Conservation (phyloP, 1,284 basidiomycete species). For the Rhodotorula sp. region DNA sequence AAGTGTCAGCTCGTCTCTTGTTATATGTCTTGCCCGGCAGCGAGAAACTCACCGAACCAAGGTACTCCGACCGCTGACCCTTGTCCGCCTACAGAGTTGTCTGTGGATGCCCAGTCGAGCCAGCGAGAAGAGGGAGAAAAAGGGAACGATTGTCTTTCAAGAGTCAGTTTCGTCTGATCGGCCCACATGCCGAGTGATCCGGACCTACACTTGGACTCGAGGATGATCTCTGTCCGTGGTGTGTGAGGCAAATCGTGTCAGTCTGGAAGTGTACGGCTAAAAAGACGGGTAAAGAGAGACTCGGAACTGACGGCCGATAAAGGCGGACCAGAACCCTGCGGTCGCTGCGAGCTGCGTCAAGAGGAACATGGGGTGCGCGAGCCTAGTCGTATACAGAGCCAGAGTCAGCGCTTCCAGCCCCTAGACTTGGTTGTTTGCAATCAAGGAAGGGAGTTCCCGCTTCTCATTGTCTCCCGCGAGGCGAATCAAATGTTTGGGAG, state of each 20-base stretch:
- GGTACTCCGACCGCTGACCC: constrained; percentile 60
- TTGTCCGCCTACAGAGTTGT: constrained; percentile 37
- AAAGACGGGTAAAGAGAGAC: constrained; percentile 15
- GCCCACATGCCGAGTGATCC: background rate
- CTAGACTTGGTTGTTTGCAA: too few relatives aligned
- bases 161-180: background rate
- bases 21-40: too few relatives aligned
- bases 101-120: constrained; percentile 3
- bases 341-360: constrained; percentile 74
- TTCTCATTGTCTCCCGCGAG: background rate
- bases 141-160: background rate
- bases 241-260: too few relatives aligned
- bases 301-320: constrained; percentile 69
- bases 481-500: background rate
- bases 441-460: too few relatives aligned
- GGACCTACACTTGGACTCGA: constrained; percentile 36
- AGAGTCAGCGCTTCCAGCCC: too few relatives aligned
- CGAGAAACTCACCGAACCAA: constrained; percentile 84
- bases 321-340: constrained; percentile 83
- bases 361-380: constrained; percentile 81
- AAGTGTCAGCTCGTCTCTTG: background rate
- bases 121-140: constrained; percentile 19
- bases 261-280: background rate
- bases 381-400: constrained; percentile 4
- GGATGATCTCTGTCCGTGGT: constrained; percentile 54